These are phyloP conservation scores for Physcomitrium patens DNA, from an alignment of 225 moss, liverwort and hornwort genomes.

Conservation along the genomic window DNA sequence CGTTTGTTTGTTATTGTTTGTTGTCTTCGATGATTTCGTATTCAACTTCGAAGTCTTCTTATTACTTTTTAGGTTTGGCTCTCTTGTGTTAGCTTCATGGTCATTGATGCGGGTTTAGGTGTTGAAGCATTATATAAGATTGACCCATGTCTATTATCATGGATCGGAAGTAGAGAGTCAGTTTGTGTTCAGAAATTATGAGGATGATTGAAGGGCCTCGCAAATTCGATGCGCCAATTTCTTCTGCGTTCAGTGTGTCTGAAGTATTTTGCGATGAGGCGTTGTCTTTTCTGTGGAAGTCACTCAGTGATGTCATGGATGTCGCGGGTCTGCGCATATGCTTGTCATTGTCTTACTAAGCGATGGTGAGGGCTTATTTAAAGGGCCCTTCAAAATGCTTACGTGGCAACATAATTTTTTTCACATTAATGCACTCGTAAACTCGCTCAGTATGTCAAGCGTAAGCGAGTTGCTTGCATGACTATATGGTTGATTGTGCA, in stretches of 20 bases:
- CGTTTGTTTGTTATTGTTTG: neutral
- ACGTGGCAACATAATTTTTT: too few species aligned
- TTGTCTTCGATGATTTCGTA: neutral
- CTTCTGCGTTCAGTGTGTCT: neutral
- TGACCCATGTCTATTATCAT: neutral
- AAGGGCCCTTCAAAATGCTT: too few species aligned
- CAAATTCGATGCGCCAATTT: constrained; percentile 46
- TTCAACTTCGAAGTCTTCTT: neutral
- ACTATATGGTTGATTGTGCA: too few species aligned
- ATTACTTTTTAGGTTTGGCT: neutral
- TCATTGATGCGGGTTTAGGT: neutral
- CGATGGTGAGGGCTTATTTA: too few species aligned
- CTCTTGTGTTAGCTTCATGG: neutral
- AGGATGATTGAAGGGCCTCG: constrained; percentile 44
- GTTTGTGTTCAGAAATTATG: constrained; percentile 35
- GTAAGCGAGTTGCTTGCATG: too few species aligned
- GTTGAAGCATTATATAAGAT: neutral
- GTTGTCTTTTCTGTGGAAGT: too few species aligned
- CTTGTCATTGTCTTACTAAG: too few species aligned
- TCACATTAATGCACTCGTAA: too few species aligned
- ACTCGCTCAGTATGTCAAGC: too few species aligned
- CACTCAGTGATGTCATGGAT: too few species aligned
- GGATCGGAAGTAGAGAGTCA: neutral
- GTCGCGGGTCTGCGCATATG: too few species aligned
- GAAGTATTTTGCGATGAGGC: too few species aligned